Conservation (phyloP, 495 filamentous ascomycete species). For the Filosporella fistucella region DNA sequence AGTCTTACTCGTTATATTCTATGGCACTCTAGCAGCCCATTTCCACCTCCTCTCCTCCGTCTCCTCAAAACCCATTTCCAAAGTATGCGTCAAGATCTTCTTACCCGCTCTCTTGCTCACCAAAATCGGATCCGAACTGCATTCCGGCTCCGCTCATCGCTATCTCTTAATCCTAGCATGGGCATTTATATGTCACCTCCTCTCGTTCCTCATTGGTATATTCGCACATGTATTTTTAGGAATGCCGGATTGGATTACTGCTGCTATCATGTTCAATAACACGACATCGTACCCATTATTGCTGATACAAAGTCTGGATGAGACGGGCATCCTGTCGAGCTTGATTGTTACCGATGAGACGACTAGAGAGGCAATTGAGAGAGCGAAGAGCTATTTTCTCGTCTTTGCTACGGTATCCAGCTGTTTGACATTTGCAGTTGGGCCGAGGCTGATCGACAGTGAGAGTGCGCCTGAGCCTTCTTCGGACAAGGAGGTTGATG, state of each 20-base stretch:
- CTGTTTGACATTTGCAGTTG: conserved; percentile 53
- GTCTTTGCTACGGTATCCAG: conserved; percentile 42
- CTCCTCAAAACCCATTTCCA: conserved; percentile 59
- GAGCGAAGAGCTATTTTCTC: conserved; percentile 70
- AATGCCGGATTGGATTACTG: conserved; percentile 61
- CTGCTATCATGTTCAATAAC: conserved; percentile 72
- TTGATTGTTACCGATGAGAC: conserved; percentile 47
- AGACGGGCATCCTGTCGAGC: conserved; percentile 57
- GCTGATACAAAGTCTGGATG: conserved; percentile 58
- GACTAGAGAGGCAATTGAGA: conserved; percentile 45
- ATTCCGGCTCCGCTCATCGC: conserved; percentile 44
- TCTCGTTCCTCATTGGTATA: conserved; percentile 50
- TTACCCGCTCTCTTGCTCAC: conserved; percentile 66
- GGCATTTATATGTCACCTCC: conserved; percentile 49
- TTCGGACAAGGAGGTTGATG: conserved; percentile 20
- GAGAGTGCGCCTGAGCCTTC: conserved; percentile 31
- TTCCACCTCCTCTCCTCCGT: conserved; percentile 50
- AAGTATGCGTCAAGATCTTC: conserved; percentile 63
- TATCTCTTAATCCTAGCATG: conserved; percentile 56
- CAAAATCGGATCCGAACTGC: conserved; percentile 63
- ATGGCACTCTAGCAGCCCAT: conserved; percentile 55
- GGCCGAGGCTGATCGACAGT: conserved; percentile 52
- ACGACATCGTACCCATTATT: conserved; percentile 68
- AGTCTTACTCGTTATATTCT: conserved; percentile 64
- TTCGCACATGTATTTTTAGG: conserved; percentile 28